Percentiles rank a stretch among this genome's conserved stretches.
These are phyloP conservation scores for Pyronema domesticum DNA, from an alignment of 495 filamentous ascomycete genomes.

Conservation along the genomic window DNA sequence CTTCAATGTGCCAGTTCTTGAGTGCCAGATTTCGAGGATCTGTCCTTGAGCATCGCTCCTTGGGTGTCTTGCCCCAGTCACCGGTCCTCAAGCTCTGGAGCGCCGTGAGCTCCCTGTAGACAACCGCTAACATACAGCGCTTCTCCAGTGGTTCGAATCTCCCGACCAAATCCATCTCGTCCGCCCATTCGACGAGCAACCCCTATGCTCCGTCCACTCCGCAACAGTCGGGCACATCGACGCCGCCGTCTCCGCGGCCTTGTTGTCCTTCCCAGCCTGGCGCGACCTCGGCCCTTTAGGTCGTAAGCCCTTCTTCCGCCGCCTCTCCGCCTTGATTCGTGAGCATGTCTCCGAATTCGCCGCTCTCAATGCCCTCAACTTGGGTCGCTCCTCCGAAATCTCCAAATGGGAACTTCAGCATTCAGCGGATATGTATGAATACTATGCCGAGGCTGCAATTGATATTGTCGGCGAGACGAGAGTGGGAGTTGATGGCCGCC, in stretches of 20 bases:
- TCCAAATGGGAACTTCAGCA: neutral
- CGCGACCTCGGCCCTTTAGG: conserved; percentile 29
- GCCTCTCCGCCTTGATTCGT: conserved; percentile 34
- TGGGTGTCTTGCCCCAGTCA: neutral
- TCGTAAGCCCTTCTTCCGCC: conserved; percentile 32
- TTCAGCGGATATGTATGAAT: conserved; percentile 10
- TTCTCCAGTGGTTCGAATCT: neutral
- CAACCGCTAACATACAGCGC: neutral
- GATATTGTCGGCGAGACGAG: conserved; percentile 3
- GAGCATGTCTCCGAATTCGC: conserved; percentile 34
- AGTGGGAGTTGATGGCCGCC: neutral
- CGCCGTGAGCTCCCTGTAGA: too few species aligned
- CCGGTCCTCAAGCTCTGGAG: too few species aligned
- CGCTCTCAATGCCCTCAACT: conserved; percentile 35
- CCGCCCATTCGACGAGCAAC: conserved; percentile 1
- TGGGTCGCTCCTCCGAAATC: conserved; percentile 30
- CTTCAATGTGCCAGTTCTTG: neutral
- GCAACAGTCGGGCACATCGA: conserved; percentile 37
- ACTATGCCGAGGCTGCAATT: conserved; percentile 10
- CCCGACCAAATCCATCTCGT: neutral
- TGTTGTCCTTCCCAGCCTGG: conserved; percentile 42
- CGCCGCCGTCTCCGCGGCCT: conserved; percentile 40
- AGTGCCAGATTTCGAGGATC: too few species aligned
- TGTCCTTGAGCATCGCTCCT: too few species aligned
- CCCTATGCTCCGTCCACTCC: conserved; percentile 28